Evolutionary conservation across 148 eudicot species (phyloP).

Genomic region (Rhododendron mucronatum): DNA sequence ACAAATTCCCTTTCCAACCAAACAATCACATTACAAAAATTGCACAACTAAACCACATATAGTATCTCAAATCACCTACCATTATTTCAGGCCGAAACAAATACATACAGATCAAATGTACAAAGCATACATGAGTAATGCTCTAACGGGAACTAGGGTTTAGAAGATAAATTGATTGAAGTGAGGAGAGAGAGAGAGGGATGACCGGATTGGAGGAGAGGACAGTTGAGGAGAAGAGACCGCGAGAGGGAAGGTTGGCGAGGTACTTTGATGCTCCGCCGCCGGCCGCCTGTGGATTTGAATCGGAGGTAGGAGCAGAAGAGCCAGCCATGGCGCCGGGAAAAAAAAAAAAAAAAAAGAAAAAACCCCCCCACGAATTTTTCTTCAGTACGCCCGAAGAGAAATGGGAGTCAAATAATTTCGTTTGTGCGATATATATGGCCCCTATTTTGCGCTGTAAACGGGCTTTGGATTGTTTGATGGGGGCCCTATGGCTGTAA

Average conservation of each 20-base stretch:
- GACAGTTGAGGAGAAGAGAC: slow-evolving; percentile 64
- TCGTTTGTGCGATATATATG: not conserved
- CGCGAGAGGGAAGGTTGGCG: slow-evolving; percentile 74
- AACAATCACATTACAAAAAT: not conserved
- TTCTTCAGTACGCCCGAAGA: not conserved
- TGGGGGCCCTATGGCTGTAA: not conserved
- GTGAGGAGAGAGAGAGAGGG: not conserved
- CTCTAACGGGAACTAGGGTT: not conserved
- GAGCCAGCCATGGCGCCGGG: slow-evolving; percentile 32
- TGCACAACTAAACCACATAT: not conserved
- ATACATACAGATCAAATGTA: not conserved
- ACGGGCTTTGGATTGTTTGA: not conserved
- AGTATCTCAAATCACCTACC: not conserved
- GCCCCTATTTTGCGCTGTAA: not conserved
- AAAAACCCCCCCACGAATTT: not conserved
- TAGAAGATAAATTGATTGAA: not conserved
- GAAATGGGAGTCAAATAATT: not conserved
- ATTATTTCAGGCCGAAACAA: not conserved
- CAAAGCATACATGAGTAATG: not conserved
- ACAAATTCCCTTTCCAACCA: not conserved
- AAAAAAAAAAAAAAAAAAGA: not conserved
- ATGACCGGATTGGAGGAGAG: slow-evolving; percentile 62
- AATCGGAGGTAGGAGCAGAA: slow-evolving; percentile 22
- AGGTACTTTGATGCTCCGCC: slow-evolving; percentile 50
- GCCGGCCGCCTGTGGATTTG: slow-evolving; percentile 13